These are phyloP conservation scores for Picocystis sp. DNA, from an alignment of 163 green algal genomes.

Conservation along the genomic window DNA sequence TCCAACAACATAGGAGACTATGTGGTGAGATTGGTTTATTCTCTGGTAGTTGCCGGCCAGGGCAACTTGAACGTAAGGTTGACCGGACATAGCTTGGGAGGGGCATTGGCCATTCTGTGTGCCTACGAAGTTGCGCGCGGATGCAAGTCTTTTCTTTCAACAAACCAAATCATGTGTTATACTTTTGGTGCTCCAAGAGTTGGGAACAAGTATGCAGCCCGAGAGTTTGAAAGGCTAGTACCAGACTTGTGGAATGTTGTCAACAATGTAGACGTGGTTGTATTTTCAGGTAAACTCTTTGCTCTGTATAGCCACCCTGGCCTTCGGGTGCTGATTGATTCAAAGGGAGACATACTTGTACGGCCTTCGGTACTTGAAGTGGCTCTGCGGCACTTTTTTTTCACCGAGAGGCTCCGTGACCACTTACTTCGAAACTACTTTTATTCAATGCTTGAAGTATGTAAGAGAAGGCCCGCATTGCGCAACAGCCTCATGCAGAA, in stretches of 20 bases:
- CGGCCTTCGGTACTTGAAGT: slow-evolving; percentile 7
- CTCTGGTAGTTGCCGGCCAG: no score
- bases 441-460: no score
- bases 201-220: slow-evolving; percentile 38
- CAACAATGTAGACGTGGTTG: slow-evolving; percentile 12
- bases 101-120: slow-evolving; percentile 50
- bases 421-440: no score
- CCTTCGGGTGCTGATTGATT: slow-evolving; percentile 11
- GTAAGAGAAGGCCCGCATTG: no score
- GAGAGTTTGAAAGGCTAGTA: slow-evolving; percentile 5
- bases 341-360: slow-evolving; percentile 12
- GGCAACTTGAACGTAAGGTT: slow-evolving; percentile 21
- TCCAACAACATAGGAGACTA: no score
- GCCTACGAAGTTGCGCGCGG: slow-evolving; percentile 35
- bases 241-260: slow-evolving; percentile 18
- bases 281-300: not conserved
- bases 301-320: slow-evolving; percentile 11
- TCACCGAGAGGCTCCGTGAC: no score
- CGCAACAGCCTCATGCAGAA: no score
- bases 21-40: no score
- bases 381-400: no score
- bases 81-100: slow-evolving; percentile 50
- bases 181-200: slow-evolving; percentile 68
- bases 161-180: slow-evolving; percentile 15
- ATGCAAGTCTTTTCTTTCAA: slow-evolving; percentile 13